A percentile compares a stretch with the other conserved stretches of the same genome.
These are phyloP conservation scores for Ramaria sp. DNA, from an alignment of 768 basidiomycete genomes.

Conservation along the genomic window DNA sequence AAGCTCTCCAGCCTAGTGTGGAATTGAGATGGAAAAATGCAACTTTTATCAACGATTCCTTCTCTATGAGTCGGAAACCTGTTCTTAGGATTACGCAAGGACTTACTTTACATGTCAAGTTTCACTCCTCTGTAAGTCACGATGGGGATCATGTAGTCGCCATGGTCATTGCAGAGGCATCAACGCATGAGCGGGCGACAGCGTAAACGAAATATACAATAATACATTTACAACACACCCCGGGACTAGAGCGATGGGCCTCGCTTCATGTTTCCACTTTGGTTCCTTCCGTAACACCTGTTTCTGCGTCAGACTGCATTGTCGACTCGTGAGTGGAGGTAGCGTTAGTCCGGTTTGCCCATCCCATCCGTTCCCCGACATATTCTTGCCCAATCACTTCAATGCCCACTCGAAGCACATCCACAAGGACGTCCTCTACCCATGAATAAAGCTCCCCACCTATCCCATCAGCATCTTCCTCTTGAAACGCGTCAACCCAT, in stretches of 20 bases:
- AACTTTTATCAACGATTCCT: conserved; percentile 27
- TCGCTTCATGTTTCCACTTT: not conserved
- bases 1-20: conserved; percentile 58
- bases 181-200: not conserved
- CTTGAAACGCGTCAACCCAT: conserved; percentile 70
- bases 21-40: conserved; percentile 70
- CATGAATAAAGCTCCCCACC: conserved; percentile 78
- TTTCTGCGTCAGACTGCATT: not conserved
- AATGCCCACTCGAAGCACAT: conserved; percentile 70
- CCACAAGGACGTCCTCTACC: conserved; percentile 94
- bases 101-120: conserved; percentile 12
- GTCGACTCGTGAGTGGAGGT: not conserved
- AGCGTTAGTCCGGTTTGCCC: conserved; percentile 28
- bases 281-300: not conserved
- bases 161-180: conserved; percentile 48
- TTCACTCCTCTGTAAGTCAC: conserved; percentile 72
- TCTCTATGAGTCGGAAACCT: conserved; percentile 30
- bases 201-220: not conserved
- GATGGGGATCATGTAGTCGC: conserved; percentile 71
- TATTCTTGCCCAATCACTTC: conserved; percentile 93
- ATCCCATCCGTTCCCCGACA: conserved; percentile 77
- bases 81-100: conserved; percentile 22
- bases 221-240: not conserved
- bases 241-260: not conserved
- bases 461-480: not conserved